These are phyloP conservation scores for Raddia guianensis DNA, from an alignment of 176 grass and related monocot genomes.

Conservation along the genomic window DNA sequence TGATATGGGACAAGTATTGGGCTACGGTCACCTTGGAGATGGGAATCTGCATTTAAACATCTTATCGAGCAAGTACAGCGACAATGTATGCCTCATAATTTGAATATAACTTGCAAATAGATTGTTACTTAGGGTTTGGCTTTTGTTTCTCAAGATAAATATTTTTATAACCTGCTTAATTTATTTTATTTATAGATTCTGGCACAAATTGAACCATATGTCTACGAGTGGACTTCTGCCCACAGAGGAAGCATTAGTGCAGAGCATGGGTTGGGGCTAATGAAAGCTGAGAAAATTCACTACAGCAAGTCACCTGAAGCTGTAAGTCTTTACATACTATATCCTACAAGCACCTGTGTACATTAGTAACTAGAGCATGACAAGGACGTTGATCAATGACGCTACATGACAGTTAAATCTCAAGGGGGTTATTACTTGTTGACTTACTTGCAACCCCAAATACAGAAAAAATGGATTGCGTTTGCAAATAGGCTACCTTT, in stretches of 20 bases:
- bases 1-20: slow-evolving; percentile 67
- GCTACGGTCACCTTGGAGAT: slow-evolving; percentile 94
- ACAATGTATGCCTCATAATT: slow-evolving; percentile 57
- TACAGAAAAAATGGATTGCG: not conserved
- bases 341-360: not conserved
- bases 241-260: slow-evolving; percentile 98
- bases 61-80: slow-evolving; percentile 65
- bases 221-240: slow-evolving; percentile 89
- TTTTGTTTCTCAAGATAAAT: slow-evolving; percentile 22
- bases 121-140: slow-evolving; percentile 29
- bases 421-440: not conserved
- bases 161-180: slow-evolving; percentile 19
- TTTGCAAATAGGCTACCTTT: not conserved
- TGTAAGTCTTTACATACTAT: slow-evolving; percentile 49
- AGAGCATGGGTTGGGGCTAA: slow-evolving; percentile 87
- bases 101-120: slow-evolving; percentile 15
- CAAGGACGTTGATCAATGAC: not conserved
- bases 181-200: slow-evolving; percentile 57
- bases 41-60: slow-evolving; percentile 95
- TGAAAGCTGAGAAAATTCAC: slow-evolving; percentile 97
- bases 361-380: not conserved
- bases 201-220: slow-evolving; percentile 80
- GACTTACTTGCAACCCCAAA: too few relatives aligned
- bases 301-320: slow-evolving; percentile 94
- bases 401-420: not conserved